Evolutionary conservation across 2,329 filamentous ascomycete species (phyloP), one percentile per base, ranked within the genome.

Genomic region (Rosellinia necatrix): DNA sequence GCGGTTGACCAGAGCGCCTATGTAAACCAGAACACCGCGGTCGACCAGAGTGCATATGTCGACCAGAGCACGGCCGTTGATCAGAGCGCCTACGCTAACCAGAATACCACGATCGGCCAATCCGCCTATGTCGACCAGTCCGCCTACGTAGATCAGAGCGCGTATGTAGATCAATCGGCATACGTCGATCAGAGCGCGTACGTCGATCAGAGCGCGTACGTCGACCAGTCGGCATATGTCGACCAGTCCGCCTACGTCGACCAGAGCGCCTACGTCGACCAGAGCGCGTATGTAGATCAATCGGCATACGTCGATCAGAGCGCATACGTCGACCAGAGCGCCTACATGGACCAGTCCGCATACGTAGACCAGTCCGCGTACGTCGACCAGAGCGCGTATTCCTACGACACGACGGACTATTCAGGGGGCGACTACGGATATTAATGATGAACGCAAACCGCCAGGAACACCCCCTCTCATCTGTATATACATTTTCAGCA

Each of bases 351-450:
- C n/a, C n/a, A n/a, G n/a, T n/a, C n/a, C n/a, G n/a, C n/a, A n/a
- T n/a, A n/a, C n/a, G n/a, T n/a, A n/a, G n/a, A n/a, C n/a, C n/a
- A n/a, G n/a, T n/a, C n/a, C n/a, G n/a, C n/a, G 8, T 43, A 43
- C 13, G n/a, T 40, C 8, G 52, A 55, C 17, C 37, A 55, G 27
- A 49, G 43, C 24, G 47, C 53, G 12, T 56, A 52, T 15, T 25
- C 46, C 22, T 56, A 57, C 29, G 53, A 57, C 29, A 56, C 52
- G 6, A 53, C 57, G 2, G 57, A 56, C n/a, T 59, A 59, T 5
- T 57, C 49, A 3, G n/a, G n/a, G n/a, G 53, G 43, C 3, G 56
- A 59, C 12, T 59, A 59, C 53, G 38, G 24, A 1, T 19, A 48
- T 6, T 42, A 42, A 12, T 52, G 35, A 43, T 8, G n/a, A n/a